A percentile compares a stretch with the other conserved stretches of the same genome.
Conservation (phyloP, 306 rosid species). For the Benincasa hispida region DNA sequence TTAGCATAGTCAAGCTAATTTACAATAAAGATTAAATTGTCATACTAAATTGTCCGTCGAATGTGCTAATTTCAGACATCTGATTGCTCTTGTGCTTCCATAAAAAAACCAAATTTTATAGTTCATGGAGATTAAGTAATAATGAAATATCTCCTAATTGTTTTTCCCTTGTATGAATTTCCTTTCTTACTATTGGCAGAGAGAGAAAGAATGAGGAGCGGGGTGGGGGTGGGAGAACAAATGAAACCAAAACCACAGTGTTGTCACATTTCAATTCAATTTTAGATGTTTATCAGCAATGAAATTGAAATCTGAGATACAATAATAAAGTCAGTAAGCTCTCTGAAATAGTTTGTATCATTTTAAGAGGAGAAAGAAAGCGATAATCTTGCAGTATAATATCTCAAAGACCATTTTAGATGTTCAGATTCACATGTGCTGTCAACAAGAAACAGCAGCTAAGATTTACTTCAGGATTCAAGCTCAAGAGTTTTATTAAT, state of each 20-base stretch:
- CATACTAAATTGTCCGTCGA: neutral
- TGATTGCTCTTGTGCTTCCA: neutral
- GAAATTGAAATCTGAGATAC: neutral
- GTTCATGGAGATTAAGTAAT: neutral
- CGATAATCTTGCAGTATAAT: neutral
- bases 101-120: neutral
- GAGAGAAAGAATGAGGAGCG: neutral
- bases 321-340: neutral
- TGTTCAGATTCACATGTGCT: neutral
- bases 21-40: neutral
- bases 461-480: constrained; percentile 2
- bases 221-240: neutral
- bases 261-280: neutral
- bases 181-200: neutral
- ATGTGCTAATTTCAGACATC: neutral
- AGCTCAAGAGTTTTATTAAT: neutral
- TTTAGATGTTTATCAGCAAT: neutral
- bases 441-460: neutral
- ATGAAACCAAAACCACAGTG: neutral
- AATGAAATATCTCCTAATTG: neutral
- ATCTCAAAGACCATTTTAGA: neutral
- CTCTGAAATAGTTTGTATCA: neutral
- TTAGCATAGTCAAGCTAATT: neutral
- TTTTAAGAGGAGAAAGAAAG: neutral
- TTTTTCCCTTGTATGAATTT: neutral